A percentile compares a stretch with the other conserved stretches of the same genome.
Evolutionary conservation across 2,329 filamentous ascomycete genomes (phyloP).

Genomic region (Calonectria montana): DNA sequence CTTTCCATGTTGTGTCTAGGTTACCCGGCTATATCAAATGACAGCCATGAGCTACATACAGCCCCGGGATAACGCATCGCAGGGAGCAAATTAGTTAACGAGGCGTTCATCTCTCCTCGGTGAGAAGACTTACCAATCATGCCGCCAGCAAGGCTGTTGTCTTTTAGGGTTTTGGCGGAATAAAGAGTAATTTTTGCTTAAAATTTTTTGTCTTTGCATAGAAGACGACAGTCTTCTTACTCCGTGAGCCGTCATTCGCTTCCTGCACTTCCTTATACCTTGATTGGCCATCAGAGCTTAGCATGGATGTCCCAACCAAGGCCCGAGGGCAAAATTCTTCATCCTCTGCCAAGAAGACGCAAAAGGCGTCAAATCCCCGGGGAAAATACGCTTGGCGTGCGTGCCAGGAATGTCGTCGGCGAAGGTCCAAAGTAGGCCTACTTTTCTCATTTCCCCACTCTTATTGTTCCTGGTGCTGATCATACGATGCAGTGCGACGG

Average conservation of each 20-base stretch:
- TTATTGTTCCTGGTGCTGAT: conserved; percentile 37
- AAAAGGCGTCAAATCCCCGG: not conserved
- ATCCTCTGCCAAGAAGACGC: not conserved
- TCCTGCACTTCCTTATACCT: not conserved
- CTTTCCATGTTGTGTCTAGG: too few species aligned
- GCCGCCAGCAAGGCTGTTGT: not conserved
- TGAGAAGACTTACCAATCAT: not conserved
- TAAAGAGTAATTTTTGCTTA: not conserved
- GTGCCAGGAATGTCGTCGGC: not conserved
- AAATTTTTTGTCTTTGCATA: not conserved
- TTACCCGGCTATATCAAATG: too few species aligned
- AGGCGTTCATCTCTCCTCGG: not conserved
- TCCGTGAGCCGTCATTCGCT: not conserved
- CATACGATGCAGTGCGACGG: conserved; percentile 11
- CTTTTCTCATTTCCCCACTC: not conserved
- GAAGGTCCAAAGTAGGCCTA: not conserved
- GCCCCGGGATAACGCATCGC: not conserved
- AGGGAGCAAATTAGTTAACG: not conserved
- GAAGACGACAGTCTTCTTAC: not conserved
- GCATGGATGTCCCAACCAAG: not conserved
- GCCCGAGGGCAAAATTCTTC: not conserved
- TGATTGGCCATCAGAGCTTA: not conserved
- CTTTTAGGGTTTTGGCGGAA: not conserved
- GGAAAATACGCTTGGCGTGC: conserved; percentile 1
- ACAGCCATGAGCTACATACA: too few species aligned